These are phyloP conservation scores for Amphibolis antarctica DNA, from an alignment of 106 monocot species.

Conservation along the genomic window DNA sequence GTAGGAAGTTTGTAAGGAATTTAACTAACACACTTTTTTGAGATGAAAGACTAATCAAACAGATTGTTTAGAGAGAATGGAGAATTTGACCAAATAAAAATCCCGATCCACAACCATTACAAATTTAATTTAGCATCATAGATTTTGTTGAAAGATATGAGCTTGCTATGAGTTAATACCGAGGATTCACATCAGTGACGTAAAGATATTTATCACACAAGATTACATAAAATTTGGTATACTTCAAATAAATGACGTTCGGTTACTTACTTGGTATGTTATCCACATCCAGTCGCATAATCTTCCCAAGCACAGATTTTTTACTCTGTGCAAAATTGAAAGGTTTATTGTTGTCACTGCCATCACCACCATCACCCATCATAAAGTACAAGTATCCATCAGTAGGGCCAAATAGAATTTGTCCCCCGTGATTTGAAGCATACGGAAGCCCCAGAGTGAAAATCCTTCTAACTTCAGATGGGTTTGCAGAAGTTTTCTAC, in stretches of 20 bases:
- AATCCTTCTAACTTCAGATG: constrained; percentile 80
- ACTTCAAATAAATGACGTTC: background rate
- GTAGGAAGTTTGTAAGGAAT: no score
- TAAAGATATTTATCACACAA: background rate
- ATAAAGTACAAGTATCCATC: constrained; percentile 91
- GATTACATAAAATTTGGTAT: background rate
- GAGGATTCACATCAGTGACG: no score
- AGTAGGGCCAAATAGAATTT: constrained; percentile 78
- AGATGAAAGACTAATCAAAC: no score
- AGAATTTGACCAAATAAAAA: no score
- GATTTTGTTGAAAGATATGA: no score
- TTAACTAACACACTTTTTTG: no score
- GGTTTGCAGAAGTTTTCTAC: constrained; percentile 51
- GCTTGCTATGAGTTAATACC: no score
- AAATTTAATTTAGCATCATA: no score
- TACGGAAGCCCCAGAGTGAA: constrained; percentile 88
- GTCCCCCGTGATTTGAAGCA: constrained; percentile 68
- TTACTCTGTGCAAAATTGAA: constrained; percentile 81
- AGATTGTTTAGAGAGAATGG: no score
- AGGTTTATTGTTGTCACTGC: constrained; percentile 65
- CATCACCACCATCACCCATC: constrained; percentile 76
- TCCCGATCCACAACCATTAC: no score
- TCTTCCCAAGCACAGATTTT: constrained; percentile 82
- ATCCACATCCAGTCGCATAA: constrained; percentile 68
- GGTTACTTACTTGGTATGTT: constrained; percentile 33